Conservation (phyloP, 768 basidiomycete genomes). For the Cantharellus cinnabarinus region DNA sequence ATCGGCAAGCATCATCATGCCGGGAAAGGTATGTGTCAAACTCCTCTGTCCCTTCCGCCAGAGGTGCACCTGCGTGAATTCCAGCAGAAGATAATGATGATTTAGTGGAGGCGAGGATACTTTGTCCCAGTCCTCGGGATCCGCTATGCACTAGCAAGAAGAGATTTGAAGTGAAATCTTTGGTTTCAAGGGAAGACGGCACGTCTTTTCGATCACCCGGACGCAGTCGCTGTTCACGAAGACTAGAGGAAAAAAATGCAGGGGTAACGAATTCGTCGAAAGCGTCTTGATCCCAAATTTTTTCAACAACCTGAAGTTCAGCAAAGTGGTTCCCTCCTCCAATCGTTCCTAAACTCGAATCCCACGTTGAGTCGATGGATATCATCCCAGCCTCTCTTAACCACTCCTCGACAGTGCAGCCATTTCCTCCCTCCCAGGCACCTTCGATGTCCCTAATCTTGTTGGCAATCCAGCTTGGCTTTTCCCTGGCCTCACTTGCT, state of each 20-base stretch:
- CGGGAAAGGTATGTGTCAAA: slow-evolving; percentile 16
- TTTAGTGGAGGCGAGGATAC: slow-evolving; percentile 16
- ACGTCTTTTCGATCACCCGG: too few relatives aligned
- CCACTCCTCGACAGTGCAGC: slow-evolving; percentile 14
- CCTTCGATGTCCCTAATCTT: slow-evolving; percentile 19
- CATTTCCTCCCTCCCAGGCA: slow-evolving; percentile 18
- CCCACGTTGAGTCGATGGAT: slow-evolving; percentile 16
- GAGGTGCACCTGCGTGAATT: slow-evolving; percentile 7
- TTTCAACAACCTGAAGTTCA: slow-evolving; percentile 19
- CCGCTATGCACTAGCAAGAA: slow-evolving; percentile 19
- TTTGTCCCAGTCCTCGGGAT: slow-evolving; percentile 20
- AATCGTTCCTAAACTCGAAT: slow-evolving; percentile 19
- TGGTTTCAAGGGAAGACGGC: not conserved
- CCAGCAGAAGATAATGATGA: slow-evolving; percentile 12
- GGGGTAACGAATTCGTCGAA: slow-evolving; percentile 10
- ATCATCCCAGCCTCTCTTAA: slow-evolving; percentile 7
- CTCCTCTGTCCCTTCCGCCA: slow-evolving; percentile 15
- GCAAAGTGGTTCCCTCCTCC: slow-evolving; percentile 24
- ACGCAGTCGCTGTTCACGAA: too few relatives aligned
- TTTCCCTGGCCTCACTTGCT: not conserved
- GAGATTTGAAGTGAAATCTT: not conserved
- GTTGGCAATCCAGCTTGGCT: slow-evolving; percentile 14
- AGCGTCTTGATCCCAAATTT: slow-evolving; percentile 15
- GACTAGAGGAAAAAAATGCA: not conserved
- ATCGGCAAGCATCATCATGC: slow-evolving; percentile 21